These are phyloP conservation scores for Talaromyces proteolyticus DNA, from an alignment of 495 filamentous ascomycete genomes.

Conservation along the genomic window DNA sequence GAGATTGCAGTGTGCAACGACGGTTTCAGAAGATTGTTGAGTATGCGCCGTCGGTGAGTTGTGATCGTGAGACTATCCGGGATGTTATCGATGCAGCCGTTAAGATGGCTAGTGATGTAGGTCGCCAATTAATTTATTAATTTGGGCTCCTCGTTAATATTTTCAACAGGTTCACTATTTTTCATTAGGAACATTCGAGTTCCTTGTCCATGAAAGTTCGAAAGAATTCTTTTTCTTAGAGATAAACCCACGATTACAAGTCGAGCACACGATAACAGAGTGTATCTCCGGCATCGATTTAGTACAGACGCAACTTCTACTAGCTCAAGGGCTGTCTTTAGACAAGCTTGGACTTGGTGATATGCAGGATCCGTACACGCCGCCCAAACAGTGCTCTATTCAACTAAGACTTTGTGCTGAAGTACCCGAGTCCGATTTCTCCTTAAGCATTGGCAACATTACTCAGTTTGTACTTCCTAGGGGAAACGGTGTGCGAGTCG, in stretches of 20 bases:
- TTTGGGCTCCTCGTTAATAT: too few species aligned
- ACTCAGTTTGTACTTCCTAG: constrained; percentile 44
- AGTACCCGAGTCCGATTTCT: constrained; percentile 43
- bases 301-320: constrained; percentile 45
- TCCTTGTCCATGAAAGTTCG: constrained; percentile 50
- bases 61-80: constrained; percentile 28
- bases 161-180: constrained; percentile 38
- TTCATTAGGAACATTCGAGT: constrained; percentile 56
- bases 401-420: constrained; percentile 56
- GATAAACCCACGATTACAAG: constrained; percentile 57
- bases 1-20: constrained; percentile 55
- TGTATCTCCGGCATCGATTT: constrained; percentile 50
- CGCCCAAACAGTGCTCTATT: constrained; percentile 37
- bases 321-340: constrained; percentile 47
- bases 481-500: constrained; percentile 51
- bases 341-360: constrained; percentile 30
- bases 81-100: constrained; percentile 32
- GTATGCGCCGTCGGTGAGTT: constrained; percentile 36
- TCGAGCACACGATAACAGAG: constrained; percentile 51
- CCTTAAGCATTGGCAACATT: constrained; percentile 54
- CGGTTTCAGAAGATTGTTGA: constrained; percentile 52
- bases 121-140: constrained; percentile 21
- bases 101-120: constrained; percentile 26
- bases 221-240: constrained; percentile 58
- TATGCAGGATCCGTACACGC: constrained; percentile 14